Evolutionary conservation across 2,329 filamentous ascomycete species (phyloP), one percentile per base, ranked within the genome.

Genomic region (Arachnopeziza araneosa): DNA sequence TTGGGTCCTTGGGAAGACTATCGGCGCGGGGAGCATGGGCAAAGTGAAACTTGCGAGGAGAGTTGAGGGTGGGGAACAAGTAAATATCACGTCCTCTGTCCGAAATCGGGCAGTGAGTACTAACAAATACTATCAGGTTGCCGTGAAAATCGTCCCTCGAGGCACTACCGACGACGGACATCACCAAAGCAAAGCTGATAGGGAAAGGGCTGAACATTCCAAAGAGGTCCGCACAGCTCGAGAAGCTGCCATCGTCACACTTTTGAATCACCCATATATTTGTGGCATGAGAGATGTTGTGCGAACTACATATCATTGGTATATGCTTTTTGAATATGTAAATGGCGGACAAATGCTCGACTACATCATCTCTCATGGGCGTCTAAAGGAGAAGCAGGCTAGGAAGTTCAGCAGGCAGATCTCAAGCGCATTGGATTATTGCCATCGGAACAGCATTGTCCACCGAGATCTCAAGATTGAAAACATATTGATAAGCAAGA

Each of bases 301-400:
- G 59, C 88, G 93, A 60, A 98, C 95, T 55, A 93, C 95, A 71
- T 95, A 97, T 74, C 95, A 99, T 76, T 99, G 95, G 95, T 99
- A 99, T 76, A 99, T 99, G 95, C 86, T 99, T 56, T 99, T 96
- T 72, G 95, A 99, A 77, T 97, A 95, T 74, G 95, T 99, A 75
- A 97, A 99, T 72, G 95, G 95, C 54, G 95, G 95, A 21, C 95
- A 99, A 77, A 98, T 99, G 95, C 86, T 99, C 63, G 95, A 99
- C 78, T 99, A 98, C 76, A 99, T 99, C 74, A 99, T 99, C 72
- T 97, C 93, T 2, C 95, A 99, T 71, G 95, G 93, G 60, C 90
- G 96, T 71, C 80, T 99, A 64, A 98, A 98, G 80, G 95, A 99
- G 78, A 98, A 98, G 76, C 93, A 96, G 76, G 95, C 95, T 9